Percentiles rank a stretch among this genome's conserved stretches.
These are phyloP conservation scores for Croton setiger DNA, from an alignment of 441 rosid species.

Conservation along the genomic window DNA sequence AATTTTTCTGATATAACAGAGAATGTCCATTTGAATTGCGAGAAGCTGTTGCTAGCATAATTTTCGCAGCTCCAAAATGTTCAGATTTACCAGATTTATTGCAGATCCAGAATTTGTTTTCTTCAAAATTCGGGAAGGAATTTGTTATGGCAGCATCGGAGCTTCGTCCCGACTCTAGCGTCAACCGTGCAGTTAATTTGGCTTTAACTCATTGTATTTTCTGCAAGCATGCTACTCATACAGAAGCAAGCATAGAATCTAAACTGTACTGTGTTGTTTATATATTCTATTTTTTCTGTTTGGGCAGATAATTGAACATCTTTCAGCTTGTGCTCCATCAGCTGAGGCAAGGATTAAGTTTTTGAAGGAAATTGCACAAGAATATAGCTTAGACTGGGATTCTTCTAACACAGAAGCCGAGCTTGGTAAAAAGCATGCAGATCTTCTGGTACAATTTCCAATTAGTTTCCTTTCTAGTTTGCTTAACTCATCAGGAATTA, in stretches of 20 bases:
- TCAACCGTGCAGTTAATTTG: constrained; percentile 80
- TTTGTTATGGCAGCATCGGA: constrained; percentile 64
- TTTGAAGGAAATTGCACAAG: constrained; percentile 77
- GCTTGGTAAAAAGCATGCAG: constrained; percentile 81
- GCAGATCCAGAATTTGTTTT: constrained; percentile 63
- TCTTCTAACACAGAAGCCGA: constrained; percentile 78
- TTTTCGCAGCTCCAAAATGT: constrained; percentile 92
- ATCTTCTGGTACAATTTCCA: constrained; percentile 61
- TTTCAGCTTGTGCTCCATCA: constrained; percentile 71
- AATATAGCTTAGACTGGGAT: constrained; percentile 75
- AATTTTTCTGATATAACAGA: constrained; percentile 35
- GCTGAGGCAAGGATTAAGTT: constrained; percentile 67
- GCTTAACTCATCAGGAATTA: neutral
- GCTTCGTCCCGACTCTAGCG: constrained; percentile 90
- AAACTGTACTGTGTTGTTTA: constrained; percentile 3
- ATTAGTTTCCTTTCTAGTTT: neutral
- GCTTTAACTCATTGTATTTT: constrained; percentile 19
- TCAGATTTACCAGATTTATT: constrained; percentile 89
- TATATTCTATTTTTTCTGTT: constrained; percentile 6
- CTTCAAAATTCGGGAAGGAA: constrained; percentile 29
- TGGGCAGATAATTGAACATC: constrained; percentile 79
- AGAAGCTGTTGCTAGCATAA: constrained; percentile 89
- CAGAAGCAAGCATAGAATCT: constrained; percentile 8
- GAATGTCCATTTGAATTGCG: constrained; percentile 85
- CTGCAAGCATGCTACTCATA: constrained; percentile 13